A percentile compares a stretch with the other conserved stretches of the same genome.
phyloP scores from a whole-genome alignment of 441 rosid genomes.

The Pelargonium myrrhifolium region DNA sequence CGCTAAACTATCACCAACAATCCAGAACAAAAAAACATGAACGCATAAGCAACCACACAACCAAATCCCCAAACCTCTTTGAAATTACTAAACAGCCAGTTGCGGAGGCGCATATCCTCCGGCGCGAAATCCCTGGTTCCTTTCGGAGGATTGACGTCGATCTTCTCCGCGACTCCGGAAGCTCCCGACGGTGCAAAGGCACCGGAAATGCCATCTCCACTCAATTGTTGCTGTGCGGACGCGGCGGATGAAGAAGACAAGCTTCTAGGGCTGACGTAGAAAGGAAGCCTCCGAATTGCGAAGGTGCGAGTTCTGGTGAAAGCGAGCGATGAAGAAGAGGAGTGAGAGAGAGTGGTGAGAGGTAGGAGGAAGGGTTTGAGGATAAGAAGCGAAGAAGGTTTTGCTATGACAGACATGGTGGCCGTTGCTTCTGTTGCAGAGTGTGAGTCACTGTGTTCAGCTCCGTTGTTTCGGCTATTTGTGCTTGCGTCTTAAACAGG shows the following conservation, averaged over 20 bases:
- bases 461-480: not conserved
- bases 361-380: conserved; percentile 30
- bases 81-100: conserved; percentile 77
- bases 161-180: conserved; percentile 37
- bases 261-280: conserved; percentile 21
- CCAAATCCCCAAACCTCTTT: conserved; percentile 41
- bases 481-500: not conserved
- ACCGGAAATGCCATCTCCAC: conserved; percentile 31
- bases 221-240: conserved; percentile 23
- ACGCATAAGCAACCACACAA: not conserved
- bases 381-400: conserved; percentile 23
- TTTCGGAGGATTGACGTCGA: conserved; percentile 84
- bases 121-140: conserved; percentile 91
- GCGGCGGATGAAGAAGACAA: conserved; percentile 26
- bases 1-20: not conserved
- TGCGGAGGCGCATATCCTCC: conserved; percentile 86
- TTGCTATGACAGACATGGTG: conserved; percentile 27
- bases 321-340: not conserved
- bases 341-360: conserved; percentile 16
- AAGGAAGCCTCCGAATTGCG: conserved; percentile 10
- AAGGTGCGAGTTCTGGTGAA: conserved; percentile 13
- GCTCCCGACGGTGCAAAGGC: conserved; percentile 35
- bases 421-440: not conserved
- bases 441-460: not conserved
- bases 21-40: not conserved